Conservation (phyloP, 768 basidiomycete genomes). For the Coprinellus micaceus region DNA sequence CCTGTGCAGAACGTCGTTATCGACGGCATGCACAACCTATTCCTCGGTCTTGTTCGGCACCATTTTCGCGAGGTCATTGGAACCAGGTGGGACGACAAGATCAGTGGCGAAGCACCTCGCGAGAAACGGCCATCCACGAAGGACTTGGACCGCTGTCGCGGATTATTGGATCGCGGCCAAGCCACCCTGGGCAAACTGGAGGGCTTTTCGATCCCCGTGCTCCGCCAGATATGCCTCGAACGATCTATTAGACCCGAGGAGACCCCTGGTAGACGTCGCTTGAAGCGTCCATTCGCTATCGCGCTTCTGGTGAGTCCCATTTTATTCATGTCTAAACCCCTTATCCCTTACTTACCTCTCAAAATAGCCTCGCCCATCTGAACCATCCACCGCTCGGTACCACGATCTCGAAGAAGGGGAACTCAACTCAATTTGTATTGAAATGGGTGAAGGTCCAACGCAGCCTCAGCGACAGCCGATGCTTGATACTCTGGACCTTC, state of each 20-base stretch:
- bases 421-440: too few relatives aligned
- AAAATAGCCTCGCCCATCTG: too few relatives aligned
- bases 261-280: neutral
- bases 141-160: too few relatives aligned
- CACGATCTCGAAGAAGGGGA: too few relatives aligned
- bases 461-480: neutral
- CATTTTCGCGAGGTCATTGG: slow-evolving; percentile 13
- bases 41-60: slow-evolving; percentile 12
- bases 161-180: too few relatives aligned
- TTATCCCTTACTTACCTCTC: too few relatives aligned
- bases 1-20: slow-evolving; percentile 6
- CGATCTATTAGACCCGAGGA: neutral
- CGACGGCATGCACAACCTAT: slow-evolving; percentile 13
- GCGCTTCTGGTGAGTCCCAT: slow-evolving; percentile 6
- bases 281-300: neutral
- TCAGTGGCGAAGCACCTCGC: neutral
- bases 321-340: too few relatives aligned
- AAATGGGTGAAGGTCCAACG: neutral
- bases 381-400: too few relatives aligned
- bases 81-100: slow-evolving; percentile 2
- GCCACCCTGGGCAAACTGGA: neutral
- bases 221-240: neutral
- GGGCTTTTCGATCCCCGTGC: neutral
- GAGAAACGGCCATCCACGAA: neutral
- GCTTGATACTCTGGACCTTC: slow-evolving; percentile 5